A percentile compares a stretch with the other conserved stretches of the same genome.
phyloP scores from a whole-genome alignment of 305 asterid species.

The Rubia peregrina region DNA sequence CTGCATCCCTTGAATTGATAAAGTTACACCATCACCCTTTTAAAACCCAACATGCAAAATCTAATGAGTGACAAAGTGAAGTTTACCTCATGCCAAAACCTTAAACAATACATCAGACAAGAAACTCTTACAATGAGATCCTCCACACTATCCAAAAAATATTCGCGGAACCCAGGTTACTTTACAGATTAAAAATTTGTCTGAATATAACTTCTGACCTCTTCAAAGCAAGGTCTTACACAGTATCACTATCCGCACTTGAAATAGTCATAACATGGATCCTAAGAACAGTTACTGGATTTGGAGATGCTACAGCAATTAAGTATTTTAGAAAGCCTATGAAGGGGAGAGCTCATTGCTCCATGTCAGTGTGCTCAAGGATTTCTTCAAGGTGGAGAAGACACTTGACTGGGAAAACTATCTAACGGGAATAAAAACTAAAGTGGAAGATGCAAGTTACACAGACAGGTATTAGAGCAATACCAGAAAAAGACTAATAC shows the following conservation, averaged over 20 bases:
- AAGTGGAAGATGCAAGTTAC: not conserved
- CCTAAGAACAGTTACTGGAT: not conserved
- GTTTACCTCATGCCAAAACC: slow-evolving; percentile 5
- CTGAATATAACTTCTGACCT: not conserved
- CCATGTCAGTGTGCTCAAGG: not conserved
- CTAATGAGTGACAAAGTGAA: not conserved
- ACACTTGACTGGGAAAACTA: not conserved
- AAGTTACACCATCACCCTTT: not conserved
- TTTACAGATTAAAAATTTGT: not conserved
- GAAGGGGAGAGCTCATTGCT: not conserved
- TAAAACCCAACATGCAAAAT: not conserved
- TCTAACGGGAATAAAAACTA: not conserved
- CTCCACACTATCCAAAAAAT: too few relatives aligned
- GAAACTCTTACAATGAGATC: not conserved
- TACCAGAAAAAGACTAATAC: not conserved
- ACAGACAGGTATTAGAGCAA: not conserved
- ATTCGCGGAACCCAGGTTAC: not conserved
- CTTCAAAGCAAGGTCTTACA: not conserved
- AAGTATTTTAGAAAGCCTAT: not conserved
- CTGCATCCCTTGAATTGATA: not conserved
- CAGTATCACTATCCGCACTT: slow-evolving; percentile 6
- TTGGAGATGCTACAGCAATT: not conserved
- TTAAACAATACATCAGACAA: not conserved
- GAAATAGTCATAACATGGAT: not conserved
- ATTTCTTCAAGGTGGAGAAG: not conserved